Evolutionary conservation across 2,329 filamentous ascomycete species (phyloP).

Genomic region (Alternaria viburni): DNA sequence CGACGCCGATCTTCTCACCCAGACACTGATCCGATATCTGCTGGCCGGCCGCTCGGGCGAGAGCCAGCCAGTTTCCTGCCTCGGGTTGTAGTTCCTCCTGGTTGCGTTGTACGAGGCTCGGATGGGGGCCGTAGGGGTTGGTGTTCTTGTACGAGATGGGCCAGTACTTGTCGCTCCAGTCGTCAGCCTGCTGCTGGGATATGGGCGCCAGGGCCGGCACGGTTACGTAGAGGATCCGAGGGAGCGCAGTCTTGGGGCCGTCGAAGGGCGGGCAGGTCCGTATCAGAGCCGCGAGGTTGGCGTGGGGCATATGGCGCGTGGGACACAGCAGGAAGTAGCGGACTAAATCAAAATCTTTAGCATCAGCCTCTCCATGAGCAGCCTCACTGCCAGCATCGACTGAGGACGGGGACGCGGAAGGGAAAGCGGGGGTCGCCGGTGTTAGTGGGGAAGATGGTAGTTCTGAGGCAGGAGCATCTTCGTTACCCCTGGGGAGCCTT

Average conservation of each 20-base stretch:
- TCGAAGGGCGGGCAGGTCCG: constrained; percentile 49
- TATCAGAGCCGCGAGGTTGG: constrained; percentile 52
- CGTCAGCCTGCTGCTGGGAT: constrained; percentile 74
- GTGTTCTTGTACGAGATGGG: constrained; percentile 85
- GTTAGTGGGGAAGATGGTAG: constrained; percentile 35
- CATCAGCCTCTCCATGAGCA: constrained; percentile 23
- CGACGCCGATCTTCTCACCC: constrained; percentile 75
- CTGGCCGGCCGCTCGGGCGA: constrained; percentile 69
- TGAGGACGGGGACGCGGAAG: constrained; percentile 6
- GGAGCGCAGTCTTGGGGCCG: constrained; percentile 46
- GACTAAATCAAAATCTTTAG: constrained; percentile 43
- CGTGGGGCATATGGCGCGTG: constrained; percentile 57
- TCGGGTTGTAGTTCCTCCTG: constrained; percentile 71
- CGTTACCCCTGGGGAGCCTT: constrained; percentile 43
- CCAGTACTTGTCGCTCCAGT: constrained; percentile 81
- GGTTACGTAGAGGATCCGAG: constrained; percentile 66
- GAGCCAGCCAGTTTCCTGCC: constrained; percentile 69
- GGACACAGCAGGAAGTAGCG: constrained; percentile 62
- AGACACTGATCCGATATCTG: constrained; percentile 64
- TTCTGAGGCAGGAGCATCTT: constrained; percentile 37
- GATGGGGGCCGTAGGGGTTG: constrained; percentile 85
- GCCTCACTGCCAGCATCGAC: constrained; percentile 12
- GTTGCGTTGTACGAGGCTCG: constrained; percentile 72
- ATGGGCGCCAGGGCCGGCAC: constrained; percentile 78
- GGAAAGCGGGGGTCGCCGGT: constrained; percentile 16